A percentile compares a stretch with the other conserved stretches of the same genome.
phyloP scores from a whole-genome alignment of 2,329 filamentous ascomycete genomes.

The Aspergillus floridensis region DNA sequence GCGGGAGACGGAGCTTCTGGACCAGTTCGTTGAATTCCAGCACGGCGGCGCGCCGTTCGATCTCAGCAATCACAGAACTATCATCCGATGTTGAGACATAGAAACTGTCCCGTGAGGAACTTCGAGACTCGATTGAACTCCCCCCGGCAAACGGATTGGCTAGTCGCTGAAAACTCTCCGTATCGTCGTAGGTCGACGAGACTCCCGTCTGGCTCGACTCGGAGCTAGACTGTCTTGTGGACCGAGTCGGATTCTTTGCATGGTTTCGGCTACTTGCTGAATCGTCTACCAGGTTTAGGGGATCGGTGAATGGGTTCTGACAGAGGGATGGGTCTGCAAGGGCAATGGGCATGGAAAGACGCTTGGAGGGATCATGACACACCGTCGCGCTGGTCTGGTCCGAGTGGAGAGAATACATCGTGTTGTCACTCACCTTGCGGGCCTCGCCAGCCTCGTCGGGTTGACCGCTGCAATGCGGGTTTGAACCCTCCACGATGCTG shows the following conservation, averaged over 20 bases:
- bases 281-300: not conserved
- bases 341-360: constrained; percentile 21
- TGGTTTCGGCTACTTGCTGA: constrained; percentile 12
- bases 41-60: constrained; percentile 26
- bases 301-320: constrained; percentile 19
- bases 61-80: constrained; percentile 21
- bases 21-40: constrained; percentile 33
- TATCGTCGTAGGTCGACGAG: not conserved
- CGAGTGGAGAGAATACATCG: constrained; percentile 31
- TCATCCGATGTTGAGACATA: constrained; percentile 21
- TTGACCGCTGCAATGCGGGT: not conserved
- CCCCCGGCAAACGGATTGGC: constrained; percentile 4
- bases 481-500: not conserved
- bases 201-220: not conserved
- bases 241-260: constrained; percentile 1
- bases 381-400: constrained; percentile 34
- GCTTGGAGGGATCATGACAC: constrained; percentile 33
- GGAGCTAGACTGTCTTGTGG: constrained; percentile 15
- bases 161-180: not conserved
- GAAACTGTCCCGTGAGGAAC: constrained; percentile 20
- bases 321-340: constrained; percentile 14
- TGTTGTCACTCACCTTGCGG: constrained; percentile 35
- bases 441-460: constrained; percentile 9
- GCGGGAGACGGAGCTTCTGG: constrained; percentile 20
- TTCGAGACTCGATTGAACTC: constrained; percentile 16